Conservation (phyloP, 169 alveolate species). For the Besnoitia besnoiti region DNA sequence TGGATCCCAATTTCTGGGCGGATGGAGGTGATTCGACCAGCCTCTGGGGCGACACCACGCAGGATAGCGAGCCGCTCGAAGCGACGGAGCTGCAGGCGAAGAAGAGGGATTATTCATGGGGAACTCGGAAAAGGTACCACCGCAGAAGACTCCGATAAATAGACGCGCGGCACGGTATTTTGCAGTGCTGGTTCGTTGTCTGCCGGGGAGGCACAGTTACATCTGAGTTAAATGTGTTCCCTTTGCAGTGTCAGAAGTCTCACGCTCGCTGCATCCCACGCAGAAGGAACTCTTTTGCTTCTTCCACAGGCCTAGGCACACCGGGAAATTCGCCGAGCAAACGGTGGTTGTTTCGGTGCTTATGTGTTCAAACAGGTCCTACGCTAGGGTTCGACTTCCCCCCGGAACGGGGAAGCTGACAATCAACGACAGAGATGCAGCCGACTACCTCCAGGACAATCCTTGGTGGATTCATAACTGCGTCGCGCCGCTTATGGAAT, state of each 20-base stretch:
- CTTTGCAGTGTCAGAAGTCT: too few relatives aligned
- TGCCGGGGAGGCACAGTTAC: too few relatives aligned
- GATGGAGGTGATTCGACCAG: not conserved
- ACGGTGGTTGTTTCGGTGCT: not conserved
- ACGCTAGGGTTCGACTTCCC: conserved; percentile 40
- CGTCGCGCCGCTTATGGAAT: conserved; percentile 43
- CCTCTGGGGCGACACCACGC: not conserved
- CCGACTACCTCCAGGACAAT: conserved; percentile 36
- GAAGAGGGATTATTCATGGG: conserved; percentile 33
- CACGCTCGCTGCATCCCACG: too few relatives aligned
- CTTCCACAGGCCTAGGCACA: too few relatives aligned
- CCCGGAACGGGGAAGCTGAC: not conserved
- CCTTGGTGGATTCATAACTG: conserved; percentile 47
- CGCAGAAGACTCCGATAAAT: too few relatives aligned
- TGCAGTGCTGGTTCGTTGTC: too few relatives aligned
- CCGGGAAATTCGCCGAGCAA: too few relatives aligned
- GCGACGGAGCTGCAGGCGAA: not conserved
- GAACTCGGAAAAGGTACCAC: conserved; percentile 27
- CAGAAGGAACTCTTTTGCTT: too few relatives aligned
- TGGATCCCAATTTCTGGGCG: not conserved
- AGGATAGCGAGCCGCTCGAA: not conserved
- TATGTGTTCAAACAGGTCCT: not conserved
- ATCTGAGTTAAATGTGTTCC: too few relatives aligned
- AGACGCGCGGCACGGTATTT: too few relatives aligned
- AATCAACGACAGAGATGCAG: conserved; percentile 34